Evolutionary conservation across 352 stramenopile species (phyloP).

Genomic region (Phytophthora syringae): DNA sequence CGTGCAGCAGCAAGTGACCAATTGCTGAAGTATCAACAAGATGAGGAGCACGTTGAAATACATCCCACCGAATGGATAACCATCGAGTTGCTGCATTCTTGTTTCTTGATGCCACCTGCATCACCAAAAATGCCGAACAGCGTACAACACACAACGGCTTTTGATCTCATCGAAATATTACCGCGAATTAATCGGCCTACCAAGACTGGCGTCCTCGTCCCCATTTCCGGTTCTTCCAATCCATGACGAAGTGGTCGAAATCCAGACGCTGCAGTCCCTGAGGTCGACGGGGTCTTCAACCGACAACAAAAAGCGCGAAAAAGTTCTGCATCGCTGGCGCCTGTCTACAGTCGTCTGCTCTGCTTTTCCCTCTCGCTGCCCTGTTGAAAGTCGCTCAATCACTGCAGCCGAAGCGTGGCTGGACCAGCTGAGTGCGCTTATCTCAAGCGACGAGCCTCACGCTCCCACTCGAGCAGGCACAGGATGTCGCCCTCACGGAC

Average conservation of each 20-base stretch:
- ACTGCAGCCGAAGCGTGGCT: slow-evolving; percentile 30
- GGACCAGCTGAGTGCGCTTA: slow-evolving; percentile 74
- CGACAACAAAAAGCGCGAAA: slow-evolving; percentile 20
- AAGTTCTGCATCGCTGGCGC: slow-evolving; percentile 11
- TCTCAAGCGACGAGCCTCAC: slow-evolving; percentile 97
- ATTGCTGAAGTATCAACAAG: slow-evolving; percentile 1
- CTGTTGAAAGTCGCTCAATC: slow-evolving; percentile 12
- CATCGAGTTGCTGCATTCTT: not conserved
- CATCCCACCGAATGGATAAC: not conserved
- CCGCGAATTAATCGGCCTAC: slow-evolving; percentile 53
- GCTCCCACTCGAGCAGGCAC: slow-evolving; percentile 99
- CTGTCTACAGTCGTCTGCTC: slow-evolving; percentile 24
- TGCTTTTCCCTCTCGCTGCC: slow-evolving; percentile 13
- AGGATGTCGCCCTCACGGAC: slow-evolving; percentile 99
- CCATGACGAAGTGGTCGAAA: slow-evolving; percentile 24
- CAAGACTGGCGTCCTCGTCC: slow-evolving; percentile 35
- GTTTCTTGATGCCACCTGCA: not conserved
- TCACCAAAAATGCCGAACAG: not conserved
- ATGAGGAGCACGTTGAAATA: not conserved
- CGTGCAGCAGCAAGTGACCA: not conserved
- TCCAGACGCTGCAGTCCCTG: slow-evolving; percentile 24
- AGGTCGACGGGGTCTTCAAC: slow-evolving; percentile 15
- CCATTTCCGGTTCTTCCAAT: slow-evolving; percentile 26
- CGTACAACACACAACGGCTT: slow-evolving; percentile 19
- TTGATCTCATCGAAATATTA: slow-evolving; percentile 74